Evolutionary conservation across 345 rosid species (phyloP), one percentile per base, ranked within the genome.

Genomic region (Populus euphratica): DNA sequence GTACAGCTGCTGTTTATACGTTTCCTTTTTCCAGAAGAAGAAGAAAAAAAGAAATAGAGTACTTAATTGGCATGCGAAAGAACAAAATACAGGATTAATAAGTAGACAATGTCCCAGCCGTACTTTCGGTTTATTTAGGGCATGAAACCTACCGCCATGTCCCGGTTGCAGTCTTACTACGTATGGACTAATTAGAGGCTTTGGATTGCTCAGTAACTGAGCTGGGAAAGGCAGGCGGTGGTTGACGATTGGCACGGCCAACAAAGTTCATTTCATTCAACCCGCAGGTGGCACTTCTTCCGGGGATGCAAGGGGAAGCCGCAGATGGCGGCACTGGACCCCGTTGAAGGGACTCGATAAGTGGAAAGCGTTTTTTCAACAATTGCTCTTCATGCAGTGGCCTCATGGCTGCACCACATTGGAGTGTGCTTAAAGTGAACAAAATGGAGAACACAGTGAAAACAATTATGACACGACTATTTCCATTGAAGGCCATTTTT

Each of bases 241-340:
- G 73, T 0, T 73, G 86, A 11, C 29, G 71, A 36, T 39, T 27
- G 76, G 39, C n/a, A 23, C 21, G 81, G 75, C 83, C 85, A 35
- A 79, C 87, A 17, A 72, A 77, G 77, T 85, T 85, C 78, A 72
- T 80, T 43, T 29, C 69, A 9, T 31, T 76, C 74, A 80, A 31
- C 6, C 12, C 4, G 69, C 79, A 74, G 41, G 21, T 10, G 50
- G 84, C 78, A 5, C 29, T 5, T 1, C 75, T 76, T 10, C 72
- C 77, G 0, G 83, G 78, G 63, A 73, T 78, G 74, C 88, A 81
- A 17, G 81, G 68, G 25, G 81, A 73, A 31, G 76, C 65, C 2
- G 7, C 17, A 2, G 78, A 52, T 1, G 87, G 81, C 0, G 87
- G 65, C 50, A 69, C 77, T 0, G 83, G 77, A 13, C 80, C 88